Evolutionary conservation across 1,139 yeast genomes (phyloP).

Genomic region (Pneumocystis oryctolagi): DNA sequence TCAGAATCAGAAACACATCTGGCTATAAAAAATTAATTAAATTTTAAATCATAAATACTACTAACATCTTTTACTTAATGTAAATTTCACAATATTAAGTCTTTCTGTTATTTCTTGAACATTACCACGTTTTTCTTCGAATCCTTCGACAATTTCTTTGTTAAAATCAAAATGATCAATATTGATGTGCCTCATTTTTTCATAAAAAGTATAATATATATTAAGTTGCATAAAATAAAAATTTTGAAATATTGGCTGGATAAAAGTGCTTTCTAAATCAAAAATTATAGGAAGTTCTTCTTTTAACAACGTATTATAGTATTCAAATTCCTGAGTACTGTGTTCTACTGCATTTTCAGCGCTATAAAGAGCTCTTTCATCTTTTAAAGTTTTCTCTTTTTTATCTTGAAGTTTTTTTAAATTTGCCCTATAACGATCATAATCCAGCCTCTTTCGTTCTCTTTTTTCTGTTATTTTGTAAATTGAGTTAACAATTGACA

Average conservation of each 20-base stretch:
- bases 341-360: slow-evolving; percentile 80
- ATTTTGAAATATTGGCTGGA: slow-evolving; percentile 81
- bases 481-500: slow-evolving; percentile 64
- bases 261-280: slow-evolving; percentile 77
- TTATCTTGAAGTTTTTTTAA: slow-evolving; percentile 62
- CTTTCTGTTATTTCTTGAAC: slow-evolving; percentile 80
- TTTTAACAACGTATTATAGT: slow-evolving; percentile 87
- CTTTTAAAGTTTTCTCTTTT: slow-evolving; percentile 70
- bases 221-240: slow-evolving; percentile 95
- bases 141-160: slow-evolving; percentile 64
- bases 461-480: slow-evolving; percentile 91
- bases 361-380: slow-evolving; percentile 75
- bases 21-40: neutral
- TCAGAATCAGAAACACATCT: slow-evolving; percentile 6
- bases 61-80: slow-evolving; percentile 45
- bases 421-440: slow-evolving; percentile 67
- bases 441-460: slow-evolving; percentile 85
- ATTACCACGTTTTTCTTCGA: slow-evolving; percentile 67
- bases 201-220: slow-evolving; percentile 82
- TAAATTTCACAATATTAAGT: slow-evolving; percentile 76
- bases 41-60: neutral
- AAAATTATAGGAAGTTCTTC: slow-evolving; percentile 76
- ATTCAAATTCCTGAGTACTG: slow-evolving; percentile 91
- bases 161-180: slow-evolving; percentile 81
- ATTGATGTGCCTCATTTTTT: slow-evolving; percentile 86